Percentiles rank a stretch among this genome's conserved stretches.
These are phyloP conservation scores for Solanum ahanhuiri DNA, from an alignment of 257 asterid genomes.

Conservation along the genomic window DNA sequence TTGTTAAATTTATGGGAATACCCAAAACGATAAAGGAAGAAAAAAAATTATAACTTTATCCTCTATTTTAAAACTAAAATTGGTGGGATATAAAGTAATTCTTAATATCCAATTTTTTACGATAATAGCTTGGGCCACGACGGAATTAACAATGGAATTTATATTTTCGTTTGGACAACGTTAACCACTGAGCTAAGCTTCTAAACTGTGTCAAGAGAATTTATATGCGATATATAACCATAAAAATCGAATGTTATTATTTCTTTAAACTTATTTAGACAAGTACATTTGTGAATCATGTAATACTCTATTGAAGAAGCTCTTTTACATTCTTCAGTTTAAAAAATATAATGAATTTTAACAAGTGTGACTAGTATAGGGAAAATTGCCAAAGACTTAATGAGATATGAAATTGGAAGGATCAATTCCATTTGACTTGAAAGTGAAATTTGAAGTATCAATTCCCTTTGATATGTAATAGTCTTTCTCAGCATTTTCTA, in stretches of 20 bases:
- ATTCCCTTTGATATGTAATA: conserved; percentile 43
- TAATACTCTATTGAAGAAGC: neutral
- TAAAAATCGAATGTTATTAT: neutral
- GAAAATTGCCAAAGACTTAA: neutral
- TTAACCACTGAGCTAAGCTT: neutral
- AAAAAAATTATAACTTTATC: too few relatives aligned
- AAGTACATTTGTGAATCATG: neutral
- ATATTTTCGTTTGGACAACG: too few relatives aligned
- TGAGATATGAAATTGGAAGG: conserved; percentile 11
- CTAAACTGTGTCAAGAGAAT: neutral
- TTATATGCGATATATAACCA: neutral
- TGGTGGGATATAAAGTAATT: too few relatives aligned
- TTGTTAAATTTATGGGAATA: too few relatives aligned
- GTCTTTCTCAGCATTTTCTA: conserved; percentile 45
- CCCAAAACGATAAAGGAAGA: too few relatives aligned
- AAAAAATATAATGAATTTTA: neutral
- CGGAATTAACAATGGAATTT: too few relatives aligned
- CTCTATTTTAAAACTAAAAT: too few relatives aligned
- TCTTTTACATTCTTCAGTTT: neutral
- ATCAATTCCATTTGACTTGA: conserved; percentile 29
- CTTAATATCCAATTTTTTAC: too few relatives aligned
- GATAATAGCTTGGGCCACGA: too few relatives aligned
- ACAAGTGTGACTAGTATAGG: neutral
- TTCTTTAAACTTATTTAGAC: neutral
- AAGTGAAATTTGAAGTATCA: conserved; percentile 26